phyloP scores from a whole-genome alignment of 495 filamentous ascomycete genomes.

The Lophium mytilinum region DNA sequence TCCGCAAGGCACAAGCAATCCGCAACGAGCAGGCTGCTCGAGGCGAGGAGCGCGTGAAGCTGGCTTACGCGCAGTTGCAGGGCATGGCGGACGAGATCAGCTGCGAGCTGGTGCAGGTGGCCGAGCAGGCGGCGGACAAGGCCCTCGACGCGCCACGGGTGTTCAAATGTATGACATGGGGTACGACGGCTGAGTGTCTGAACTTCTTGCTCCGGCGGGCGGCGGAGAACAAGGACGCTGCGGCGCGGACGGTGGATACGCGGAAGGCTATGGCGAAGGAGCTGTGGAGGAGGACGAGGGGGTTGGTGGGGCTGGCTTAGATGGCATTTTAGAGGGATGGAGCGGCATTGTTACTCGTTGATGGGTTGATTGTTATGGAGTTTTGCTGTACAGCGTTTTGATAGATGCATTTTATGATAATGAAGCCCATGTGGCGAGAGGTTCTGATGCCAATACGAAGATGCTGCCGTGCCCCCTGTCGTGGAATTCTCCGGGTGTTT shows the following conservation, averaged over 20 bases:
- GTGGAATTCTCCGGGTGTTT: no score
- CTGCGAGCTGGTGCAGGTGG: conserved; percentile 62
- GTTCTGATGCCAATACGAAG: no score
- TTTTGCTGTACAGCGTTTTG: no score
- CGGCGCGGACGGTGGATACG: conserved; percentile 66
- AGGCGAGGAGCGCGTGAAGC: conserved; percentile 37
- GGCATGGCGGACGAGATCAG: conserved; percentile 97
- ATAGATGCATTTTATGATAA: no score
- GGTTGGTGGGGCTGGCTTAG: conserved; percentile 13
- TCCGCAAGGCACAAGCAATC: conserved; percentile 58
- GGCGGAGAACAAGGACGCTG: conserved; percentile 86
- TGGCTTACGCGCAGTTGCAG: conserved; percentile 84
- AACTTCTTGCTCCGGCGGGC: conserved; percentile 81
- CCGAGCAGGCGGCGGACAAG: conserved; percentile 23
- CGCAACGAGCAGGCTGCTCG: conserved; percentile 42
- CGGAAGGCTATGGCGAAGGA: conserved; percentile 66
- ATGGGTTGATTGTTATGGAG: no score
- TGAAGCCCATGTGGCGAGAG: no score
- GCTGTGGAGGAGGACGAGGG: conserved; percentile 52
- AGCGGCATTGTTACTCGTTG: no score
- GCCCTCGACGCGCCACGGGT: conserved; percentile 42
- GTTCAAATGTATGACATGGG: conserved; percentile 91
- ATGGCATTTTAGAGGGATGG: no score
- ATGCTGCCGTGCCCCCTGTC: no score
- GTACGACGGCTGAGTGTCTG: conserved; percentile 84